Evolutionary conservation across 2,329 filamentous ascomycete species (phyloP), one percentile per base, ranked within the genome.

Genomic region (Diaporthe sp.): DNA sequence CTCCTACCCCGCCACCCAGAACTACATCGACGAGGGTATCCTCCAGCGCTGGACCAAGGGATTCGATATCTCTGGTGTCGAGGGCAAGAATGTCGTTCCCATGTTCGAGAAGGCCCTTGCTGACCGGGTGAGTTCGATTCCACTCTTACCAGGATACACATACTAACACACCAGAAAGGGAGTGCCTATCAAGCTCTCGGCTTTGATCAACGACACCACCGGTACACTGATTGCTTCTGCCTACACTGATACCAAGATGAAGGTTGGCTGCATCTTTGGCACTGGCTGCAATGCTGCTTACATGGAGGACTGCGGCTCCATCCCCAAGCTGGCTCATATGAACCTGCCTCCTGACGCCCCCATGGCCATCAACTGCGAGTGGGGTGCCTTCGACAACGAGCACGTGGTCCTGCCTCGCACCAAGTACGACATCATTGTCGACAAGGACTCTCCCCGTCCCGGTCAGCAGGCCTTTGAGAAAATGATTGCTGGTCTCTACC

Each of bases 211-310:
- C 83, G 97, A 99, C 83, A 99, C 97, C 63, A 98, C 96, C 25
- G 97, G 97, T 80, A 99, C 97, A 42, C 88, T 99, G 80, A 97
- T 99, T 80, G 97, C 97, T 75, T 98, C 96, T 35, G 93, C 95
- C 39, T 99, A 99, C 85, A 98, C 96, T n/a, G 96, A 99, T 82
- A 87, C 92, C 59, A 91, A 92, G 78, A 97, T 98, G 91, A 95
- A 92, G 85, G 97, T 98, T 80, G 97, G 97, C 72, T 98, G 96
- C 85, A 99, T 99, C 82, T 99, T 99, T 80, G 97, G 97, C 79
- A 99, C 97, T 17, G 97, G 97, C 75, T 98, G 97, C 86, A 99
- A 99, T 81, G 97, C 96, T 53, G 97, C 97, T 51, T 99, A 99
- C 87, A 97, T 99, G 94, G 97, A 99, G 85, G 86, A 97, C 80